Evolutionary conservation across 768 basidiomycete genomes (phyloP), one percentile per base, ranked within the genome.

Genomic region (Agaricus blazei): DNA sequence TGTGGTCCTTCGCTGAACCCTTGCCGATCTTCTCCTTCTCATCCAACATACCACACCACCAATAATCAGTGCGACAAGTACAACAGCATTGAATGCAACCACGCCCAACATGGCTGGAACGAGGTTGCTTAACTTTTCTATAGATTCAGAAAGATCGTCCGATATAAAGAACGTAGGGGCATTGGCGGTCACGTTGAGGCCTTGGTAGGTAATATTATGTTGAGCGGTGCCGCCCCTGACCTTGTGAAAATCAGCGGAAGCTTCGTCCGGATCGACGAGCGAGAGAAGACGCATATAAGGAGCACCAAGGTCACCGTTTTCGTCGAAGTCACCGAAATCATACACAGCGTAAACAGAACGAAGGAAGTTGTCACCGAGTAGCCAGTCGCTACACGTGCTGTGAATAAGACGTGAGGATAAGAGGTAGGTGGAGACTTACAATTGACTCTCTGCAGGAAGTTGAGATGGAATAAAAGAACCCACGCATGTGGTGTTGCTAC

Each of bases 341-440:
- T 91, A 93, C 54, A 93, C 71, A 7, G 88, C 80, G 68, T 93
- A 93, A 38, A 92, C 72, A 14, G 88, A 88, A 56, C 91, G 89
- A 57, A 93, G 77, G 65, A 90, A 78, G 63, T 89, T 92, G 68
- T 88, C 90, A 23, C 91, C 91, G 51, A 92, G 65, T 44, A 93
- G 75, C 84, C 88, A 87, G 66, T 93, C 91, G 64, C 89, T 91
- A 57, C 9, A 19, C 59, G 52, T 4, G 26, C 23, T 9, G 9
- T 49, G 23, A 49, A n/a, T 2, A 11, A 56, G 43, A 51, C 15
- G n/a, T 11, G 5, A 24, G 37, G 14, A 24, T 5, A 49, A 34
- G 44, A 56, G 38, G 1, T 37, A 56, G 56, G 45, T 44, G 26
- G 19, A 14, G 37, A 74, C 84, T 45, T 64, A 87, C 88, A 89